Evolutionary conservation across 2,329 filamentous ascomycete genomes (phyloP).

Genomic region (Colletotrichum sp.): DNA sequence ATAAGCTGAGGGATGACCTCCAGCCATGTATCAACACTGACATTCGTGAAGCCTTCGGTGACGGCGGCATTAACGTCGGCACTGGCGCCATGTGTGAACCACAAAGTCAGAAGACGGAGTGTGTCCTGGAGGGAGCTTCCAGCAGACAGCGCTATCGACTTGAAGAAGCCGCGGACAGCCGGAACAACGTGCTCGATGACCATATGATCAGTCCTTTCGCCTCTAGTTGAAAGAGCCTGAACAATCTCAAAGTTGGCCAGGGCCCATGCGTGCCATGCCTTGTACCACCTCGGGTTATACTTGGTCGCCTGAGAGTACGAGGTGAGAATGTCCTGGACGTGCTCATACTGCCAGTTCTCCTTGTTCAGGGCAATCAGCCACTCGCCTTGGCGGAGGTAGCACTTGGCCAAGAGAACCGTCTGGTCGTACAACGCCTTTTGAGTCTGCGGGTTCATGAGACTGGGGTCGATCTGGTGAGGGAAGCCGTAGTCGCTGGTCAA

Average conservation of each 20-base stretch:
- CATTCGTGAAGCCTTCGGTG: slow-evolving; percentile 86
- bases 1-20: slow-evolving; percentile 98
- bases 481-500: slow-evolving; percentile 54
- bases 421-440: slow-evolving; percentile 64
- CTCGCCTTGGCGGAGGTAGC: slow-evolving; percentile 94
- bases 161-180: slow-evolving; percentile 95
- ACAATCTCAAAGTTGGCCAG: slow-evolving; percentile 98
- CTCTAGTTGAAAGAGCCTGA: slow-evolving; percentile 73
- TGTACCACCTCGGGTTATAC: slow-evolving; percentile 96
- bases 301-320: slow-evolving; percentile 92
- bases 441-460: slow-evolving; percentile 52
- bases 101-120: slow-evolving; percentile 87
- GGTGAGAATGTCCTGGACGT: slow-evolving; percentile 86
- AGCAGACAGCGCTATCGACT: slow-evolving; percentile 90
- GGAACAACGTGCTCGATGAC: slow-evolving; percentile 91
- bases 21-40: slow-evolving; percentile 98
- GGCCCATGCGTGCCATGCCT: slow-evolving; percentile 99
- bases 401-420: slow-evolving; percentile 84
- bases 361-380: slow-evolving; percentile 90
- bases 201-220: slow-evolving; percentile 61
- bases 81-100: slow-evolving; percentile 93
- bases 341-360: slow-evolving; percentile 86
- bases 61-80: slow-evolving; percentile 88
- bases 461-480: slow-evolving; percentile 50
- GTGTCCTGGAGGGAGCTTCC: slow-evolving; percentile 96